A percentile compares a stretch with the other conserved stretches of the same genome.
These are phyloP conservation scores for Paramecium primaurelia DNA, from an alignment of 73 alveolate genomes.

Conservation along the genomic window DNA sequence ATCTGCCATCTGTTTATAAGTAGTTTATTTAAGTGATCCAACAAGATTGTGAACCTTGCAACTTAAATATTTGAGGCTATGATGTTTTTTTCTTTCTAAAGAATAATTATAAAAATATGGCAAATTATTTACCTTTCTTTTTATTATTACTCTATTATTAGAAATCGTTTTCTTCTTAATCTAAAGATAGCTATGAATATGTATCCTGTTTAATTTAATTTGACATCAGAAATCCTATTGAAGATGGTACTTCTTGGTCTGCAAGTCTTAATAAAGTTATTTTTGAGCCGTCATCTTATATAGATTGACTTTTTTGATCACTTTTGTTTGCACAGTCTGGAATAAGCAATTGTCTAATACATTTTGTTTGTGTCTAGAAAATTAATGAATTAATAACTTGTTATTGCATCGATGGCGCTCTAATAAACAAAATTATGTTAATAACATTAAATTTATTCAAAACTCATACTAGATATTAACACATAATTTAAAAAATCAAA, in stretches of 20 bases:
- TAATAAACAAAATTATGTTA: background rate
- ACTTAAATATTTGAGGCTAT: background rate
- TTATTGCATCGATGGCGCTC: conserved; percentile 24
- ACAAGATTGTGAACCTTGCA: background rate
- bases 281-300: background rate
- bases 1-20: conserved; percentile 22
- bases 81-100: background rate
- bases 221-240: conserved; percentile 16
- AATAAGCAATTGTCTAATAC: background rate
- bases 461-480: conserved; percentile 4
- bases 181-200: background rate
- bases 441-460: conserved; percentile 9
- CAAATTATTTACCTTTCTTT: conserved; percentile 12
- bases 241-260: background rate
- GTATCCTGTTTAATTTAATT: background rate
- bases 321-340: background rate
- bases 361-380: background rate
- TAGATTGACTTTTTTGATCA: background rate
- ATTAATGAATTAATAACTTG: background rate
- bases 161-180: background rate
- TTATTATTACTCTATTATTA: background rate
- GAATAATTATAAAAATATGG: background rate
- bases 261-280: background rate
- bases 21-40: background rate
- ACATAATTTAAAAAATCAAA: background rate